These are phyloP conservation scores for Cutaneotrichosporon daszewskae DNA, from an alignment of 1,284 basidiomycete genomes.

Conservation along the genomic window DNA sequence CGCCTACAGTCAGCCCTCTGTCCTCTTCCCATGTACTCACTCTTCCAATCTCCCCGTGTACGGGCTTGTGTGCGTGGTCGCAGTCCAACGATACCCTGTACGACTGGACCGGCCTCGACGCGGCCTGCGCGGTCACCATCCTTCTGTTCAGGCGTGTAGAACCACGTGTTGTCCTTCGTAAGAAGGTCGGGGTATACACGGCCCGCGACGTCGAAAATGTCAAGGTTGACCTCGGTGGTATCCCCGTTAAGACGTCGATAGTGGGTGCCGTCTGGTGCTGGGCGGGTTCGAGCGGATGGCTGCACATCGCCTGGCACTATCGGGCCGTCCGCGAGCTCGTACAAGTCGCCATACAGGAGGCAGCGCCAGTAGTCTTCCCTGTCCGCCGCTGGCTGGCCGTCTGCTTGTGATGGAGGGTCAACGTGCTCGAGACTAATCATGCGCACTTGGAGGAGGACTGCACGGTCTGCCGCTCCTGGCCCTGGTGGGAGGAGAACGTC, in stretches of 20 bases:
- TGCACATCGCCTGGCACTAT: too few species aligned
- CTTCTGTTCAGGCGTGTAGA: background rate
- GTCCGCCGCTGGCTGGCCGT: background rate
- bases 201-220: slow-evolving; percentile 40
- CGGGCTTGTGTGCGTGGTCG: background rate
- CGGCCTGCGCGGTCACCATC: background rate
- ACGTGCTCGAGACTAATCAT: slow-evolving; percentile 1
- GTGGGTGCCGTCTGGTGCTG: slow-evolving; percentile 12
- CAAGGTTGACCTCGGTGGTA: slow-evolving; percentile 26
- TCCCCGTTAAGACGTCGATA: slow-evolving; percentile 30
- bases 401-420: background rate
- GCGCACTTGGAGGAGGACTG: slow-evolving; percentile 29
- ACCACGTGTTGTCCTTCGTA: slow-evolving; percentile 15
- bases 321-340: slow-evolving; percentile 17
- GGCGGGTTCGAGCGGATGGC: too few species aligned
- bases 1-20: slow-evolving; percentile 10
- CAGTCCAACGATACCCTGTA: slow-evolving; percentile 5
- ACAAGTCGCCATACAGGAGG: slow-evolving; percentile 36
- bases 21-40: background rate
- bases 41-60: slow-evolving; percentile 7
- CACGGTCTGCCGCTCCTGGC: slow-evolving; percentile 18
- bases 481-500: slow-evolving; percentile 18
- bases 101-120: background rate
- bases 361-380: slow-evolving; percentile 23
- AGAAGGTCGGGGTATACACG: slow-evolving; percentile 35